Conservation (phyloP, 1,284 basidiomycete species). For the Xerocomus minutiporus region DNA sequence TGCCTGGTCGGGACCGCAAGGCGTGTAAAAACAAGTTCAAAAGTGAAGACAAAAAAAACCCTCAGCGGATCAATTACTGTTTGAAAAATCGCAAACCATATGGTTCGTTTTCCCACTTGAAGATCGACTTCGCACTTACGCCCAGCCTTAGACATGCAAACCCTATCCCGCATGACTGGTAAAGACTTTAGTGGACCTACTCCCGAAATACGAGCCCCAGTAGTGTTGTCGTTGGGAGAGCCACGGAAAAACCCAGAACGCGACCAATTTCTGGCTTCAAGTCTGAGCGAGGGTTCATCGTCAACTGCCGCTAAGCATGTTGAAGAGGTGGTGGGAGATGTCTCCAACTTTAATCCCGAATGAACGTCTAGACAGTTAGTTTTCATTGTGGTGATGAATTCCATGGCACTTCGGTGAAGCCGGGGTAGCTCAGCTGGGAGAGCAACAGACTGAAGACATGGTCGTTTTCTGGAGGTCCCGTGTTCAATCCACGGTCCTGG, state of each 20-base stretch:
- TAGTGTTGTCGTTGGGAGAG: conserved; percentile 28
- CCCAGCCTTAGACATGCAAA: conserved; percentile 53
- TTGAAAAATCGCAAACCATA: conserved; percentile 66
- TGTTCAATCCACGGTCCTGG: conserved; percentile 57
- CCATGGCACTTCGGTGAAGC: conserved; percentile 20
- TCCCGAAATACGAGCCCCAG: conserved; percentile 60
- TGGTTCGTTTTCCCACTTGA: conserved; percentile 41
- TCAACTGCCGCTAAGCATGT: conserved; percentile 10
- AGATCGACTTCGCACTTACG: conserved; percentile 2
- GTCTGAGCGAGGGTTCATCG: conserved; percentile 1
- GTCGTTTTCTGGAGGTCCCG: conserved; percentile 51
- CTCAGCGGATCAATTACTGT: conserved; percentile 61
- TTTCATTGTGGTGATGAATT: neutral
- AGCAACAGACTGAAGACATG: conserved; percentile 68
- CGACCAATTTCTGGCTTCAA: neutral
- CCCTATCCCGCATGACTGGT: conserved; percentile 69
- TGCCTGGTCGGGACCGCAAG: conserved; percentile 82
- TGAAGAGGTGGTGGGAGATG: conserved; percentile 33
- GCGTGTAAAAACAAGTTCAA: conserved; percentile 92
- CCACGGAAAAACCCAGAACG: conserved; percentile 7
- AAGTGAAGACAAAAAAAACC: conserved; percentile 77
- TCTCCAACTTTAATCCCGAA: conserved; percentile 24
- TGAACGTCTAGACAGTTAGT: conserved; percentile 5
- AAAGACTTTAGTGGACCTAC: conserved; percentile 76
- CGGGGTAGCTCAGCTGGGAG: conserved; percentile 73